Base-by-base conservation (phyloP, 2,329 filamentous ascomycete genomes). In the Penicillium brevicompactum region DNA sequence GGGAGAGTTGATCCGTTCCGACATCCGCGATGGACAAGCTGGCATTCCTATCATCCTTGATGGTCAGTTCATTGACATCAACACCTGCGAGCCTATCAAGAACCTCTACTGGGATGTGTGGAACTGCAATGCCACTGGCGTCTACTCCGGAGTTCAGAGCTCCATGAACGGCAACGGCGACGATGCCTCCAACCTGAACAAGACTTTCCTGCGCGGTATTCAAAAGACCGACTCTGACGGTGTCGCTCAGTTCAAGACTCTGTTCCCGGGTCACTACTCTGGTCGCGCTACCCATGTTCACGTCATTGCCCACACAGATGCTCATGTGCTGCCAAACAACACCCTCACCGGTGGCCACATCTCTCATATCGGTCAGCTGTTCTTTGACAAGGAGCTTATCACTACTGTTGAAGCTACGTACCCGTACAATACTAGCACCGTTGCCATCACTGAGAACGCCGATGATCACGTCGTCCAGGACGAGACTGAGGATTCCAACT, bases 351-450 rank as follows among this genome's bases (percentile, higher is more conserved):
- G 78, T 49, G 77, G 76, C 18, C 76, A 70, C 40, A 78, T 83
- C 48, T 76, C 80, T 8, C 85, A 88, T 68, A 78, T 87, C 38
- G 85, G 85, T 4, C 58, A 87, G 67, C 65, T 85, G 42, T 87
- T 84, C 76, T 84, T 84, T 44, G 82, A 87, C 63, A 79, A 86
- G 65, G 73, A 75, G 55, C 77, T 87, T 13, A 76, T 82, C 59
- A 64, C 57, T 27, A 59, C 75, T 43, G 81, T 86, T 47, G 78
- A 83, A 72, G 74, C 44, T 71, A 80, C 61, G 65, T 78, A 55
- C 41, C 58, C 60, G 1, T 64, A 64, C 27, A 63, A 55, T 22
- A 49, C 52, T 6, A 67, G 61, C 44, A 56, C 57, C 0, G 71
- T 78, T 43, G 37, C 53, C 1, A 56, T 73, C n/a, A 78, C 73